These are phyloP conservation scores for Ogataea populi-albae DNA, from an alignment of 805 yeast genomes.

Conservation along the genomic window DNA sequence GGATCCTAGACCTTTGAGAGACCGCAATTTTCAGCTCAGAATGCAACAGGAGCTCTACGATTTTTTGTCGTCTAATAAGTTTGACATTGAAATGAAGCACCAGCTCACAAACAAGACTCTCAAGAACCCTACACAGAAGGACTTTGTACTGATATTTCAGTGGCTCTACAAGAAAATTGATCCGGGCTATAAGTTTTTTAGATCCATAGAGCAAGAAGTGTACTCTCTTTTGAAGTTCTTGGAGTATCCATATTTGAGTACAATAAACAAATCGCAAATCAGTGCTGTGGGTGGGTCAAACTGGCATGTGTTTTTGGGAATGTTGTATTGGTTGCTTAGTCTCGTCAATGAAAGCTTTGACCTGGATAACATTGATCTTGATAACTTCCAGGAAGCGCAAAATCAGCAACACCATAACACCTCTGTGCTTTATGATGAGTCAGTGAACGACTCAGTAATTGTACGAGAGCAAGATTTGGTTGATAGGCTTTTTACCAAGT, in stretches of 20 bases:
- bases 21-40: conserved; percentile 59
- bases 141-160: conserved; percentile 72
- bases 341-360: conserved; percentile 42
- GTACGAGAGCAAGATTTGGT: conserved; percentile 26
- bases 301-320: conserved; percentile 82
- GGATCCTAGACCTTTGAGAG: conserved; percentile 80
- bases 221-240: conserved; percentile 60
- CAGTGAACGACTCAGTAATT: conserved; percentile 24
- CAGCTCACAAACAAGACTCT: conserved; percentile 63
- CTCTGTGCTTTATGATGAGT: conserved; percentile 26
- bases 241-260: conserved; percentile 76
- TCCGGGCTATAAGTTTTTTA: conserved; percentile 70
- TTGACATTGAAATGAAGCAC: conserved; percentile 73
- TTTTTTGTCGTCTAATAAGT: conserved; percentile 59
- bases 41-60: conserved; percentile 68
- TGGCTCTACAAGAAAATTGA: conserved; percentile 76
- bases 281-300: conserved; percentile 88
- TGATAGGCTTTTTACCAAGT: conserved; percentile 38
- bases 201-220: conserved; percentile 72
- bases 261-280: conserved; percentile 79
- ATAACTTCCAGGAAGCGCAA: conserved; percentile 21
- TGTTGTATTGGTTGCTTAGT: conserved; percentile 78
- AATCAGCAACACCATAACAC: conserved; percentile 22
- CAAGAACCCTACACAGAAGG: conserved; percentile 81
- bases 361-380: conserved; percentile 34